Evolutionary conservation across 2,329 filamentous ascomycete species (phyloP).

Genomic region (Phyllosticta capitalensis): DNA sequence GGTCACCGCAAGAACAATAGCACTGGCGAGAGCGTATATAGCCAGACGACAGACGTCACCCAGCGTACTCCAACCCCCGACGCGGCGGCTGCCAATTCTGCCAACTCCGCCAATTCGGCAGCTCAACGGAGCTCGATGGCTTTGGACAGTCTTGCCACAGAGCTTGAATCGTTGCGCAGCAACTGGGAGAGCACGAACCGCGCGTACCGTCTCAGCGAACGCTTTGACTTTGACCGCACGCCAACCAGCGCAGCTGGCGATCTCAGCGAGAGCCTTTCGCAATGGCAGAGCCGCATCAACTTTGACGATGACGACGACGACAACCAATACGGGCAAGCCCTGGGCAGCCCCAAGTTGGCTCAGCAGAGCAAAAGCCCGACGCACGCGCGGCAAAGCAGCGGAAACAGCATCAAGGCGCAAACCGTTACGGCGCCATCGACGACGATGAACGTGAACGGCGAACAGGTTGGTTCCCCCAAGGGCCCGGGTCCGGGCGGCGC

Average conservation of each 20-base stretch:
- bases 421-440: slow-evolving; percentile 1
- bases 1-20: slow-evolving; percentile 47
- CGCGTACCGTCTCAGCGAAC: slow-evolving; percentile 81
- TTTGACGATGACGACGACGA: slow-evolving; percentile 19
- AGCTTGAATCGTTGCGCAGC: slow-evolving; percentile 78
- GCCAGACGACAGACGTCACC: slow-evolving; percentile 26
- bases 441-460: slow-evolving; percentile 9
- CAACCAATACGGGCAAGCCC: background rate
- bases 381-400: background rate
- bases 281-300: slow-evolving; percentile 26
- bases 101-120: slow-evolving; percentile 16
- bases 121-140: slow-evolving; percentile 53
- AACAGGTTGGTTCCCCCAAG: background rate
- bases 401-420: slow-evolving; percentile 1
- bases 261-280: slow-evolving; percentile 23
- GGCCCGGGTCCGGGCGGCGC: slow-evolving; percentile 9
- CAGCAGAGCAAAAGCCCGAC: background rate
- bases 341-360: background rate
- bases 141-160: slow-evolving; percentile 81
- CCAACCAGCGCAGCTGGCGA: slow-evolving; percentile 27
- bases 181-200: slow-evolving; percentile 97
- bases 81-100: slow-evolving; percentile 19
- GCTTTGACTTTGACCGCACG: slow-evolving; percentile 71
- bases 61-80: slow-evolving; percentile 23
- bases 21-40: slow-evolving; percentile 49